phyloP scores from a whole-genome alignment of 1,284 basidiomycete species.

The Cystobasidium pallidum region DNA sequence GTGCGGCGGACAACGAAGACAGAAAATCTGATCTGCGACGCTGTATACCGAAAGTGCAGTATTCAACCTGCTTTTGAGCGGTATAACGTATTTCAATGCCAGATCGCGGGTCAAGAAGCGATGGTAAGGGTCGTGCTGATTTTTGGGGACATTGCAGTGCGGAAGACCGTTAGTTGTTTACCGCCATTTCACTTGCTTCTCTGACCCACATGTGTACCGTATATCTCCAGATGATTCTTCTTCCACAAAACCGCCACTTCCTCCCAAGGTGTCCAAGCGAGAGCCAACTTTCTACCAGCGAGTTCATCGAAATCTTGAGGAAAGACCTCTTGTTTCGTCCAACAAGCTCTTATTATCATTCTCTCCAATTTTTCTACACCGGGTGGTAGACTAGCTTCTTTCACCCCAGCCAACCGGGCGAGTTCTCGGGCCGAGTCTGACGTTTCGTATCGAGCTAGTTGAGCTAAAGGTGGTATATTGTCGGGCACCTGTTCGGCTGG shows the following conservation, averaged over 20 bases:
- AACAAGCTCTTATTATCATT: slow-evolving; percentile 48
- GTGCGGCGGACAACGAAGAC: slow-evolving; percentile 39
- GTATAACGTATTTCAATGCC: slow-evolving; percentile 48
- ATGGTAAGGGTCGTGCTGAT: slow-evolving; percentile 22
- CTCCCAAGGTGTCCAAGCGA: slow-evolving; percentile 47
- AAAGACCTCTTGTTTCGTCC: slow-evolving; percentile 47
- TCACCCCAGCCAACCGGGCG: slow-evolving; percentile 13
- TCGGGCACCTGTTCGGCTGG: slow-evolving; percentile 17
- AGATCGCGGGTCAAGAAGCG: slow-evolving; percentile 42
- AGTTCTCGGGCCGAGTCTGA: slow-evolving; percentile 13
- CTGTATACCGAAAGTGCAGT: slow-evolving; percentile 51
- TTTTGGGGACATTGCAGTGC: slow-evolving; percentile 16
- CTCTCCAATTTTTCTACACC: slow-evolving; percentile 33
- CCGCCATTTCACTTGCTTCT: not conserved
- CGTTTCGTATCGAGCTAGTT: slow-evolving; percentile 13
- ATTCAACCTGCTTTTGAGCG: slow-evolving; percentile 31
- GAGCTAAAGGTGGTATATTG: slow-evolving; percentile 6
- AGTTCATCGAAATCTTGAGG: slow-evolving; percentile 49
- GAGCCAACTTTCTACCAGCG: slow-evolving; percentile 47
- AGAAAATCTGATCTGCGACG: slow-evolving; percentile 50
- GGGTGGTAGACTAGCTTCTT: slow-evolving; percentile 22
- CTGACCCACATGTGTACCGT: slow-evolving; percentile 46
- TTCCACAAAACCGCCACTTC: slow-evolving; percentile 50
- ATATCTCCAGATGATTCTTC: slow-evolving; percentile 48
- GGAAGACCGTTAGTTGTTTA: not conserved